Evolutionary conservation across 805 yeast genomes (phyloP).

Genomic region (Starmerella powellii): DNA sequence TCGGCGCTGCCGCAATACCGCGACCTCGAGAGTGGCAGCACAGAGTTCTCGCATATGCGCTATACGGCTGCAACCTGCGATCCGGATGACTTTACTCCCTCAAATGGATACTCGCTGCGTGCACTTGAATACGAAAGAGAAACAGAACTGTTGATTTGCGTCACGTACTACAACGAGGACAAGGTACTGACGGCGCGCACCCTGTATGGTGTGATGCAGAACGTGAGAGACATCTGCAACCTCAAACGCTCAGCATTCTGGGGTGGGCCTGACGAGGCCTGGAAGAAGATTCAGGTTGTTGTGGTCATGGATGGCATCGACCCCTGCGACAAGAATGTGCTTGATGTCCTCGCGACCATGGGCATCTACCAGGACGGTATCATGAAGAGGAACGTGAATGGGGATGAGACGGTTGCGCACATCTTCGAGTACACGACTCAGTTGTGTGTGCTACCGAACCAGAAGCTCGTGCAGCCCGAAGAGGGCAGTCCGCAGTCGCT

Average conservation of each 20-base stretch:
- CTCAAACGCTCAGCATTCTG: slow-evolving; percentile 35
- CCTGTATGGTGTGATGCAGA: slow-evolving; percentile 51
- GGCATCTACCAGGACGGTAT: slow-evolving; percentile 58
- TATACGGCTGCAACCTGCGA: slow-evolving; percentile 58
- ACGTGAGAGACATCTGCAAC: slow-evolving; percentile 48
- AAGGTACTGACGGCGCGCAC: slow-evolving; percentile 50
- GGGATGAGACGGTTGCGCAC: slow-evolving; percentile 50
- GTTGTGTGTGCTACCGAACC: slow-evolving; percentile 32
- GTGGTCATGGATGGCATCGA: slow-evolving; percentile 55
- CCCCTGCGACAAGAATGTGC: slow-evolving; percentile 50
- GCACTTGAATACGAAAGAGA: slow-evolving; percentile 45
- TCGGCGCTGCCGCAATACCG: slow-evolving; percentile 29
- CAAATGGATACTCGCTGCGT: slow-evolving; percentile 43
- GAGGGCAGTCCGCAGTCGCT: slow-evolving; percentile 37
- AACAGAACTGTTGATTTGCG: slow-evolving; percentile 49
- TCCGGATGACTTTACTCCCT: slow-evolving; percentile 49
- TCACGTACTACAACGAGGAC: slow-evolving; percentile 60
- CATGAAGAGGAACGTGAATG: slow-evolving; percentile 48
- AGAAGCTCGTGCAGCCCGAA: slow-evolving; percentile 43
- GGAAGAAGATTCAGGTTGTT: slow-evolving; percentile 57
- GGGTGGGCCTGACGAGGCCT: slow-evolving; percentile 41
- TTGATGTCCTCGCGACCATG: slow-evolving; percentile 51
- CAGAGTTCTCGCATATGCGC: slow-evolving; percentile 49
- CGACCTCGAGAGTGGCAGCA: slow-evolving; percentile 36
- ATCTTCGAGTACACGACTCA: slow-evolving; percentile 55